Percentiles rank a stretch among this genome's conserved stretches.
phyloP scores from a whole-genome alignment of 2,329 filamentous ascomycete species.

The Aureobasidium sp. region DNA sequence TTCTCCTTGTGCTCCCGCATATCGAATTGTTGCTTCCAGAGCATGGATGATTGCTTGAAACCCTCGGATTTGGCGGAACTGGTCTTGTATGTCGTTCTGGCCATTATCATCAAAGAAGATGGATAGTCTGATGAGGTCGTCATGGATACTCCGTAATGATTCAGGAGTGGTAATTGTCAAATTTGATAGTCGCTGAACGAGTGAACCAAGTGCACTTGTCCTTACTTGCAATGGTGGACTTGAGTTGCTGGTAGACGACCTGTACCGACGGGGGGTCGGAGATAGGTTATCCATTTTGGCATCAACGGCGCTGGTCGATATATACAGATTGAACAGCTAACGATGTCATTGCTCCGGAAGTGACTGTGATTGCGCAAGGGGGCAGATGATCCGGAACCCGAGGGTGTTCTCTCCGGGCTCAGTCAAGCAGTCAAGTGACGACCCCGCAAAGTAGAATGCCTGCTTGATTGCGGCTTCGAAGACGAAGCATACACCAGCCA shows the following conservation, averaged over 20 bases:
- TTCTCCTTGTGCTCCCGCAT: not conserved
- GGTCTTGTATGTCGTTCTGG: slow-evolving; percentile 46
- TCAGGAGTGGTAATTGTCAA: not conserved
- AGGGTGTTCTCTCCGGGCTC: slow-evolving; percentile 7
- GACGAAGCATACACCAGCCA: not conserved
- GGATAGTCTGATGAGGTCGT: slow-evolving; percentile 11
- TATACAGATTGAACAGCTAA: slow-evolving; percentile 4
- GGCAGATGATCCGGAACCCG: slow-evolving; percentile 4
- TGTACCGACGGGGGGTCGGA: slow-evolving; percentile 12
- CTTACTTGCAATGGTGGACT: slow-evolving; percentile 13
- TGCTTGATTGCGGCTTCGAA: not conserved
- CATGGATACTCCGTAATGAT: slow-evolving; percentile 8
- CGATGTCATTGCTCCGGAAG: slow-evolving; percentile 12
- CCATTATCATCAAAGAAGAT: slow-evolving; percentile 11
- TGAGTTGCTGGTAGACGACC: slow-evolving; percentile 16
- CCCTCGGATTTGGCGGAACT: slow-evolving; percentile 72
- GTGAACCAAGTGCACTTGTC: slow-evolving; percentile 12
- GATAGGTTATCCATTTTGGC: slow-evolving; percentile 9
- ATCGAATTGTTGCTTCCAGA: slow-evolving; percentile 38
- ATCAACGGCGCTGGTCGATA: slow-evolving; percentile 9
- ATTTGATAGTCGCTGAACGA: slow-evolving; percentile 13
- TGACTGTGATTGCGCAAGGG: not conserved
- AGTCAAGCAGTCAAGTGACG: slow-evolving; percentile 2
- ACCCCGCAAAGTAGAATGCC: slow-evolving; percentile 4
- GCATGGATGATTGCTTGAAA: slow-evolving; percentile 67